Base-by-base conservation (phyloP, 140 eudicot genomes). In the Bidens hawaiensis region DNA sequence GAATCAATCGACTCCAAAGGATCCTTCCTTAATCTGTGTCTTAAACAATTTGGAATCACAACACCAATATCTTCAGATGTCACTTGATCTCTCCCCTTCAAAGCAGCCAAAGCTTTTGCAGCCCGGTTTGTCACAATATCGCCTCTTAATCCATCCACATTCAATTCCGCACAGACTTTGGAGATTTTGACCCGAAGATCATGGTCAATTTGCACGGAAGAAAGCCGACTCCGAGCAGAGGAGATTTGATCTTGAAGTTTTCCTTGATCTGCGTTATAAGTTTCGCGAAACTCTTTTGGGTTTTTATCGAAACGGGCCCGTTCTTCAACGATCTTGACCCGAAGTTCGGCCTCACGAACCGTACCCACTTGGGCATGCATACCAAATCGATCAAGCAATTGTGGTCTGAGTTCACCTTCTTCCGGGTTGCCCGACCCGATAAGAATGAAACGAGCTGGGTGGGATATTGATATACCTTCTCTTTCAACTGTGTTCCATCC, bases 361-460 rank as follows among this genome's bases (percentile, higher is more conserved):
- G 95, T 90, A 54, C 97, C 97, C 40, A 90, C 95, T 53, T 89
- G 97, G 2, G 97, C 97, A 49, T 89, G 97, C 97, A 89, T 89
- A 18, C 97, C 95, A 33, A 89, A 89, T 18, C 97, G 69, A 74
- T 89, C 97, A 11, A 89, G 97, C 56, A 89, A 78, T 55, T 89
- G 97, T 34, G 97, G 97, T 66, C 95, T 69, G 56, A 85, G 89
- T 55, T 85, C 95, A 11, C 97, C 97, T 76, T 89, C 97, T 70
- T 89, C 97, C 0, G 97, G 95, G 72, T 89, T 89, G 42, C 97
- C 97, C 0, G 97, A 85, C n/a, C 91, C 95, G 2, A 89, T 85
- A 14, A 85, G 86, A 23, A 89, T 89, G 71, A 85, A 89, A 18
- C 97, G 74, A 10, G 97, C 97, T 1, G 97, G 97, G 69, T 89